phyloP scores from a whole-genome alignment of 2,329 filamentous ascomycete species.

The Monosporascus cannonballus region DNA sequence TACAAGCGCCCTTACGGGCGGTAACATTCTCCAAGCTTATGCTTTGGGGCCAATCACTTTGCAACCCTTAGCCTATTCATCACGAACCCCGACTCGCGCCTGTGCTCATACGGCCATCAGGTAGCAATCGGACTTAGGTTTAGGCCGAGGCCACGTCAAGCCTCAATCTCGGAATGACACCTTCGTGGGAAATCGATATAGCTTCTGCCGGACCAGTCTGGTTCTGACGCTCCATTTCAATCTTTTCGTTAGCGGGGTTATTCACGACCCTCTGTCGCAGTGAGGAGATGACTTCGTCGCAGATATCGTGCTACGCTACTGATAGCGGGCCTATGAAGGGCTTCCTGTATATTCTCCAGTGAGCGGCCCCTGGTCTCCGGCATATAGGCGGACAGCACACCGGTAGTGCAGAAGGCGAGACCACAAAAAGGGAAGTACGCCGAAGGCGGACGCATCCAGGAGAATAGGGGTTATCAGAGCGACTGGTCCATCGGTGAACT shows the following conservation, averaged over 20 bases:
- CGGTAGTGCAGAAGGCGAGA: constrained; percentile 30
- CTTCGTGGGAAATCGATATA: neutral
- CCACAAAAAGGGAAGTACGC: constrained; percentile 40
- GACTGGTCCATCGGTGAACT: constrained; percentile 29
- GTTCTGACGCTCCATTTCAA: neutral
- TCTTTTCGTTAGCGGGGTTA: neutral
- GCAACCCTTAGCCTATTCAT: no score
- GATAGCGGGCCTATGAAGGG: constrained; percentile 29
- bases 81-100: no score
- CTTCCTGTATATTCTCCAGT: constrained; percentile 43
- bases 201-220: neutral
- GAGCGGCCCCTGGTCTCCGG: constrained; percentile 42
- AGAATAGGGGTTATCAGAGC: constrained; percentile 37
- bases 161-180: neutral
- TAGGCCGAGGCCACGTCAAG: neutral
- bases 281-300: neutral
- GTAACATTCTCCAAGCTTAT: no score
- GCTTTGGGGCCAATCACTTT: no score
- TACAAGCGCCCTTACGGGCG: no score
- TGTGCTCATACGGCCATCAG: neutral
- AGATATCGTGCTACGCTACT: constrained; percentile 7
- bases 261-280: neutral
- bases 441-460: constrained; percentile 32
- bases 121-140: neutral
- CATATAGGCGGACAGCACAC: constrained; percentile 38